Percentiles rank a stretch among this genome's conserved stretches.
phyloP scores from a whole-genome alignment of 345 rosid genomes.

The Linum trigynum region DNA sequence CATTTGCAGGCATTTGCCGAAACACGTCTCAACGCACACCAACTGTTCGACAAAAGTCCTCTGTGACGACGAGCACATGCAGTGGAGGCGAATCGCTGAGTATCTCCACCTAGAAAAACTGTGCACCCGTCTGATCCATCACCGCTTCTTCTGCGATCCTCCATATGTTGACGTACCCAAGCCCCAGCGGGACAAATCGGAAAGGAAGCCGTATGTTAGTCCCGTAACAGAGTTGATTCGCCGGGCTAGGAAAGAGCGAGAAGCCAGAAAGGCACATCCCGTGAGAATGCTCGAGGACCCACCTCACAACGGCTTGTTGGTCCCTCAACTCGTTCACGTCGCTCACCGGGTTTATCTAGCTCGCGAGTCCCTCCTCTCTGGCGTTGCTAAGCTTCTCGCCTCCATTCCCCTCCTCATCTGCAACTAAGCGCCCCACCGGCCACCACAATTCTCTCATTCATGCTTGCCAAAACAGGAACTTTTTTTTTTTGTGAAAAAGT shows the following conservation, averaged over 20 bases:
- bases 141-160: conserved; percentile 28
- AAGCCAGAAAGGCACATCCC: conserved; percentile 55
- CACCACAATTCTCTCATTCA: neutral
- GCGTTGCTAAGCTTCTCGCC: conserved; percentile 38
- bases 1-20: too few relatives aligned
- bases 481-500: neutral
- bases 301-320: conserved; percentile 70
- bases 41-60: neutral
- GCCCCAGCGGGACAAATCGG: conserved; percentile 55
- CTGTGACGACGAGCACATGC: neutral
- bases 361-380: conserved; percentile 41
- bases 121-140: neutral
- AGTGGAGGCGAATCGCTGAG: neutral
- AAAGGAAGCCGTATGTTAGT: conserved; percentile 74
- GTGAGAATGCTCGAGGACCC: conserved; percentile 57
- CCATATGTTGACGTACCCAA: conserved; percentile 55
- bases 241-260: conserved; percentile 59
- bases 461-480: neutral
- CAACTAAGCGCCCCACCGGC: conserved; percentile 32
- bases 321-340: conserved; percentile 57
- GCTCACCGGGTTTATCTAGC: conserved; percentile 56
- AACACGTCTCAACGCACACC: neutral
- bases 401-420: conserved; percentile 55
- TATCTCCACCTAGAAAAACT: neutral
- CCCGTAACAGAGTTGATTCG: conserved; percentile 63